Evolutionary conservation across 768 basidiomycete genomes (phyloP), one percentile per base, ranked within the genome.

Genomic region (Lactarius quietus): DNA sequence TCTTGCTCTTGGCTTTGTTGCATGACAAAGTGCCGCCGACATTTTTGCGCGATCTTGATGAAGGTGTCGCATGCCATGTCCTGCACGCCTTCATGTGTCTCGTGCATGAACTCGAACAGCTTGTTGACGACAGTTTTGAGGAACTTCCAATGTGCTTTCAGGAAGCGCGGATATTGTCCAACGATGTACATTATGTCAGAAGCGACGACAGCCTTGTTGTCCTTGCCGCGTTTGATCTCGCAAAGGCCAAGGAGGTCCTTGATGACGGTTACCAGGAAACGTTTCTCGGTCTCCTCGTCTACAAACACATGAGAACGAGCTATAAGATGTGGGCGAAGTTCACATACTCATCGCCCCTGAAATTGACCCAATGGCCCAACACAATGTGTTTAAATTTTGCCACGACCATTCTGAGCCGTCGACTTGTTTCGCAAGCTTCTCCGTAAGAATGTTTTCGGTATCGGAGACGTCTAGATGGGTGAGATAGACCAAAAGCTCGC

Each of bases 41-140:
- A 98, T 76, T 98, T 99, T 76, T 99, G 97, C 28, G 97, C 94
- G 71, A 99, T 99, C 79, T 98, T 99, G 81, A 99, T 98, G 78
- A 99, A 99, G 0, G 97, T 99, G 75, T 99, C 97, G 78, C 97
- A 99, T 54, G 97, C 97, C 97, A 99, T 99, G 79, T 99, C 97
- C 76, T 99, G 97, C 14, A 99, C 97, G 80, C 95, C 95, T 81
- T 99, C 97, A 73, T 99, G 96, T 0, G 94, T 97, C 79, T 99
- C 96, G 76, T 99, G 97, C 95, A 98, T 98, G 76, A 99, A 99
- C 75, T 99, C 97, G 77, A 98, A 99, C 8, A 98, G 82, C 77
- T 99, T 99, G 80, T 98, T 99, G 68, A 99, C 96, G 61, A 99
- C 97, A 2, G 97, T 98, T 82, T 99, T 99, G 74, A 99, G 80